Base-by-base conservation (phyloP, 768 basidiomycete species). In the Paxillus involutus region DNA sequence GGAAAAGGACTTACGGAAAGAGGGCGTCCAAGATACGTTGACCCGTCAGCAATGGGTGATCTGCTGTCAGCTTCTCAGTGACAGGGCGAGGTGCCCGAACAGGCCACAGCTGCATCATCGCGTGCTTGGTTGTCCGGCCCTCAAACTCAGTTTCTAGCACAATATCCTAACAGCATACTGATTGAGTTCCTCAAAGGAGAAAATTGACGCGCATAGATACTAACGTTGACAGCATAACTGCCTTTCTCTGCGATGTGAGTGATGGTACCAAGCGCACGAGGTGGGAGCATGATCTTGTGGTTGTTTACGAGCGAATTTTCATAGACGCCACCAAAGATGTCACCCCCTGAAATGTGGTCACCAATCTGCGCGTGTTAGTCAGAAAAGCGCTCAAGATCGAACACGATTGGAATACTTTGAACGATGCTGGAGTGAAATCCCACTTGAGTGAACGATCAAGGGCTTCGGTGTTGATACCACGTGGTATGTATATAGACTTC, bases 401-500 rank as follows among this genome's bases (percentile, higher is more conserved):
- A 35, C 37, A 36, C 32, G 40, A 55, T 19, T 8, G 42, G 41
- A 59, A 21, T 64, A 90, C 89, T 75, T 89, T 91, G 77, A 84
- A 91, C 44, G 81, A 77, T 10, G 81, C 75, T 9, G 94, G 95
- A 48, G 83, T 89, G 71, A 98, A 99, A 70, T 99, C 97, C 97
- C 97, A 99, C 69, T 91, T 78, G 57, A 94, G 72, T 17, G 79
- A 79, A 47, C 97, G 86, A 69, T 94, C 91, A 26, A 99, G 83
- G 24, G 95, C 91, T 59, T 95, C 86, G 33, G 97, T 98, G 74
- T 98, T 98, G 73, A 99, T 98, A 52, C 97, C 97, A 64, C 94
- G 89, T 59, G 97, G 97, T 58, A 99, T 98, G 74, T 99, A 99
- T 66, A 99, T 99, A n/a, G 94, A 97, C 64, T 98, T 89, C 43